Evolutionary conservation across 805 yeast species (phyloP), one percentile per base, ranked within the genome.

Genomic region (Pichia manshurica): DNA sequence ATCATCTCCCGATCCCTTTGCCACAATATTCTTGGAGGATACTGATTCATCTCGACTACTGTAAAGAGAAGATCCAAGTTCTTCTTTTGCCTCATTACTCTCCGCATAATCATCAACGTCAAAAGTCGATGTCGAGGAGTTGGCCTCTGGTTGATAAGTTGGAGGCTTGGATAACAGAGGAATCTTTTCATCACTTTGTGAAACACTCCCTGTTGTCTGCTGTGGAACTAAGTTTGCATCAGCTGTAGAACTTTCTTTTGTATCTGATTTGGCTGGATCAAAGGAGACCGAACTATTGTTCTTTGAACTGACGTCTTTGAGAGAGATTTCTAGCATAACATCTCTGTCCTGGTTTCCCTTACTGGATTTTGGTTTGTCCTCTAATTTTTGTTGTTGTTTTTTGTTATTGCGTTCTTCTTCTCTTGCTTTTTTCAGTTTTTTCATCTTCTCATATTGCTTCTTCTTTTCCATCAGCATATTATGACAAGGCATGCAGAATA

Each of bases 401-500:
- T 25, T 25, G 10, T 25, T 25, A 10, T 7, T 10, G 7, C 7
- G 10, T 20, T 23, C 15, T 9, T 45, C 48, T 34, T 47, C 44
- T n/a, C 16, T 45, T 13, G 45, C 54, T 47, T 62, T 37, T 37
- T 37, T 57, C 52, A 64, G 50, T 57, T 58, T 60, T 58, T 60
- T 75, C 56, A 68, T 68, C 47, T 70, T 62, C 55, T 81, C 85
- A 55, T 82, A 78, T 53, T 77, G 74, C 56, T 79, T 81, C 68
- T 88, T 83, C 60, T 82, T 83, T 39, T 83, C 89, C 61, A 90
- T 67, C 50, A 91, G 68, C 55, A 81, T 77, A 60, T 87, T 90
- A 66, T 93, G 97, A 64, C 99, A 91, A 25, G 77, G 72, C 87
- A 90, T 87, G 66, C 99, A 91, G 61, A 88, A 90, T 39, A 91